A percentile compares a stretch with the other conserved stretches of the same genome.
Conservation (phyloP, 176 grass and related monocot species). For the Oryza officinalis region DNA sequence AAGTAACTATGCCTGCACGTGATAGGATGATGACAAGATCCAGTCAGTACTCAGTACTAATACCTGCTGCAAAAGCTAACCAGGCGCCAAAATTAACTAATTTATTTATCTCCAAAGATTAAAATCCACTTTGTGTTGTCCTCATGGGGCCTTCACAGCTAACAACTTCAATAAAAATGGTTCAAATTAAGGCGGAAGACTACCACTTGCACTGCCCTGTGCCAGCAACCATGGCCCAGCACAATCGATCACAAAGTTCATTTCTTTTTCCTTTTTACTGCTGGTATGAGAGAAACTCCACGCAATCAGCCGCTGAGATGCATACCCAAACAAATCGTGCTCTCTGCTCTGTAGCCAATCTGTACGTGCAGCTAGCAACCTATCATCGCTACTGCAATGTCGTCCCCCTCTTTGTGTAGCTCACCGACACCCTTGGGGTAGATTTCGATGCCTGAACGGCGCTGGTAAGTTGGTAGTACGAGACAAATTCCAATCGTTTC, state of each 20-base stretch:
- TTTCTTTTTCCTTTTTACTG: background rate
- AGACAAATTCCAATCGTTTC: background rate
- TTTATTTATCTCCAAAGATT: background rate
- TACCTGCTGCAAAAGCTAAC: background rate
- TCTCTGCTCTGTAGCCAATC: background rate
- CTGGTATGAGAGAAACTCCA: background rate
- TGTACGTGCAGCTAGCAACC: background rate
- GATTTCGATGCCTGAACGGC: background rate
- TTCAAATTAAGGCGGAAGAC: background rate
- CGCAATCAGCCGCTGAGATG: background rate
- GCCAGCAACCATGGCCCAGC: background rate
- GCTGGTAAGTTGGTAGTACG: background rate
- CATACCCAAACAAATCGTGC: background rate
- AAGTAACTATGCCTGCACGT: constrained; percentile 37
- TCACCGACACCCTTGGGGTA: background rate
- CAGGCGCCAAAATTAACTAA: background rate
- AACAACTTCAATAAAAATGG: background rate
- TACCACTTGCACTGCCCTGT: background rate
- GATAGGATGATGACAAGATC: constrained; percentile 24
- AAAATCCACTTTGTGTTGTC: background rate
- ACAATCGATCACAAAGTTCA: background rate
- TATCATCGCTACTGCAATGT: background rate
- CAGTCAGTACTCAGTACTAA: background rate
- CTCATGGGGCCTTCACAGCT: background rate
- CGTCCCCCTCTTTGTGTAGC: background rate